Base-by-base conservation (phyloP, 2,329 filamentous ascomycete genomes). In the Ophiostoma australiae region DNA sequence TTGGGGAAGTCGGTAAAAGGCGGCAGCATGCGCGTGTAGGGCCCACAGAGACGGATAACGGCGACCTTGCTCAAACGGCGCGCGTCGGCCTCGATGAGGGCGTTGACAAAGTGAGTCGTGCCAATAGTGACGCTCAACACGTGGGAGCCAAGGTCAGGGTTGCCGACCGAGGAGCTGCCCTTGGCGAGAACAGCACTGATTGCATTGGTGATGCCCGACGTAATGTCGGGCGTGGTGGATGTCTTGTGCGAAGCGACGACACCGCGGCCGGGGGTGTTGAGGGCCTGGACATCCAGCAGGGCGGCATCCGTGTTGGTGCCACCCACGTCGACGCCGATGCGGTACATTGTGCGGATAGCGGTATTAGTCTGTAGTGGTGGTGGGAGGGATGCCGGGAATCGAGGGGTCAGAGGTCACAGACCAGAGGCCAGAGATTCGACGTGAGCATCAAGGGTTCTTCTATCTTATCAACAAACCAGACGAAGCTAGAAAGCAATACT, bases 161-260 rank as follows among this genome's bases (percentile, higher is more conserved):
- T 63, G 27, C 13, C 27, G 10, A 69, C 61, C n/a, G 65, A 39
- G 63, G 35, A n/a, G 33, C 41, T 31, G 35, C 13, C 52, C 41
- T 31, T 31, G 27, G 55, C 70, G 17, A 75, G 69, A 1, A 75
- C 72, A 37, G 68, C 70, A 20, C 71, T 67, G 44, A 75, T 68
- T 33, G 73, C 73, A 13, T 68, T 69, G 44, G 72, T 68, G 68
- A 75, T 75, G 70, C 74, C 74, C 17, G 70, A 67, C 33, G 72
- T 73, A 8, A 72, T 70, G 52, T 75, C 73, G 27, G 70, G 61
- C 10, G 69, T 70, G 0, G 84, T 86, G 4, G 80, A 78, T 1
- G 74, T 71, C 69, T 76, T 76, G 66, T 71, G 67, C 23, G 44
- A 68, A 15, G 72, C 73, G 10, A 75, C 33, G 23, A 75, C 71